Evolutionary conservation across 2,329 filamentous ascomycete genomes (phyloP).

Genomic region (Ophiostoma perfectum): DNA sequence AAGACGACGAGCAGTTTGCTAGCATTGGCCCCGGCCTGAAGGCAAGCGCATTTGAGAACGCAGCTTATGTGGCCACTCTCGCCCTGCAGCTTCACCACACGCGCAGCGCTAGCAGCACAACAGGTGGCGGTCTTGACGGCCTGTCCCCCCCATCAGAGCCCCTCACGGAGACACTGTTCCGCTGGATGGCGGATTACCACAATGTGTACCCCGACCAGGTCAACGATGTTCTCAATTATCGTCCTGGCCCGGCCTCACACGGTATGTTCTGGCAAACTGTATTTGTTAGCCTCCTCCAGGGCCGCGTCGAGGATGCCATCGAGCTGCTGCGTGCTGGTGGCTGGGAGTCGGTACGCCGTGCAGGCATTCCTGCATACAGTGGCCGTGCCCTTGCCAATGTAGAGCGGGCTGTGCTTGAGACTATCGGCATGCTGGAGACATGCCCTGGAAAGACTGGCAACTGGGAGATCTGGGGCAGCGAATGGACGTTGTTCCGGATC

Average conservation of each 20-base stretch:
- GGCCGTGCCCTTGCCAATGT: conserved; percentile 74
- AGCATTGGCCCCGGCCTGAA: conserved; percentile 61
- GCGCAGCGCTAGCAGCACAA: conserved; percentile 38
- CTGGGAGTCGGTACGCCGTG: conserved; percentile 69
- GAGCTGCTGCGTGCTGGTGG: conserved; percentile 66
- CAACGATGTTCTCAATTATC: conserved; percentile 55
- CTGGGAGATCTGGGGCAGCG: conserved; percentile 76
- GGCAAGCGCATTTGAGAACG: conserved; percentile 64
- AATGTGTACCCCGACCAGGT: conserved; percentile 65
- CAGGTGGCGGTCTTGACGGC: conserved; percentile 34
- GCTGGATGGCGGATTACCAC: conserved; percentile 76
- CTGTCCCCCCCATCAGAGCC: conserved; percentile 36
- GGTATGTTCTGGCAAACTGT: conserved; percentile 79
- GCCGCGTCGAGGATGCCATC: conserved; percentile 63
- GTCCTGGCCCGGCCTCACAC: conserved; percentile 70
- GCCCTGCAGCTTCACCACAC: conserved; percentile 74
- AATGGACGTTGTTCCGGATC: conserved; percentile 80
- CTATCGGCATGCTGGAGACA: conserved; percentile 62
- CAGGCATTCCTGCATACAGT: conserved; percentile 62
- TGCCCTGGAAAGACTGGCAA: conserved; percentile 66
- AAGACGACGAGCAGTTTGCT: conserved; percentile 49
- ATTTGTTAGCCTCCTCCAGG: conserved; percentile 68
- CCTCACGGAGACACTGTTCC: conserved; percentile 71
- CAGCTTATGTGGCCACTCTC: conserved; percentile 70
- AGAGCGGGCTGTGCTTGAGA: conserved; percentile 62